Evolutionary conservation across 495 filamentous ascomycete genomes (phyloP), one percentile per base, ranked within the genome.

Genomic region (Aspergillus homomorphus): DNA sequence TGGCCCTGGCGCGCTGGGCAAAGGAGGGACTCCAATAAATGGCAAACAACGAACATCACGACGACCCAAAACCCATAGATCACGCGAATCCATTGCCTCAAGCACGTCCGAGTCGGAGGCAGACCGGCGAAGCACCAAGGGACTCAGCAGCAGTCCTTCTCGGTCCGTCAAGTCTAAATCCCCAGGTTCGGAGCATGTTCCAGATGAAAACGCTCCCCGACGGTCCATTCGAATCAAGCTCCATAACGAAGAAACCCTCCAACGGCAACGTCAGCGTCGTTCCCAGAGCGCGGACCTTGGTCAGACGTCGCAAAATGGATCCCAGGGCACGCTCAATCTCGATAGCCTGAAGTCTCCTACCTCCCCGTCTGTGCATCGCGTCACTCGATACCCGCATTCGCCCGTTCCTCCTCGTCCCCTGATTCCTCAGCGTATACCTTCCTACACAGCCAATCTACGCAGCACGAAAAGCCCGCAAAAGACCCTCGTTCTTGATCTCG

Each of bases 401-500:
- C 91, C 91, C 9, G 87, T 88, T 12, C 93, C 94, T 16, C 94
- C 95, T 12, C 83, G 92, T 43, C 94, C 94, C 8, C 79, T 98
- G 45, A 88, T 98, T 55, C 92, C 95, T 5, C 82, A 84, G 38
- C 87, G 91, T 43, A 84, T 93, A 65, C 89, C 91, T 43, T 96
- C 90, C 14, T 96, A 94, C 69, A 81, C 85, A 69, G 80, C 67
- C 72, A 62, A 74, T 56, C 66, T 69, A 55, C 71, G 69, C 70
- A 77, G 63, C 66, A 56, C 73, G 60, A 73, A 76, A 73, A 69
- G 76, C 19, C 75, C 75, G 0, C 87, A 92, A 68, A 98, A 98
- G 75, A 98, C 94, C 2, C 72, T 98, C 57, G 93, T 98, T 62
- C 80, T 98, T 24, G 94, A 98, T 69, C 83, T 98, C 16, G 94